A percentile compares a stretch with the other conserved stretches of the same genome.
These are phyloP conservation scores for Podila verticillata DNA, from an alignment of 192 early-diverging fungal genomes.

Conservation along the genomic window DNA sequence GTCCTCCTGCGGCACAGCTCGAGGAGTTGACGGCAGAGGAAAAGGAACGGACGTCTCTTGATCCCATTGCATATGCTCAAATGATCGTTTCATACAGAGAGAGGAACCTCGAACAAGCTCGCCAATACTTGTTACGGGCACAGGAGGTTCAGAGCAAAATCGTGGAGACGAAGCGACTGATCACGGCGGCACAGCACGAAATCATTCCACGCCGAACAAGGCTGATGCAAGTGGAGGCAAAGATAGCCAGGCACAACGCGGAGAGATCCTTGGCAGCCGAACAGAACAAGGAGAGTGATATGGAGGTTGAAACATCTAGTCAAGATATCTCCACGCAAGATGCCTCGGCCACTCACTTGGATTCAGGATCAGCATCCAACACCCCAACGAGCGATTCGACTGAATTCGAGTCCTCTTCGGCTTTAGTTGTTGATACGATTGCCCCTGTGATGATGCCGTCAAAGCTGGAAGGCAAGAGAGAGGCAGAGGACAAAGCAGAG, in stretches of 20 bases:
- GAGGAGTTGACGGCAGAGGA: neutral
- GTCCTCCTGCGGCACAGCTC: neutral
- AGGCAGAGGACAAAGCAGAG: neutral
- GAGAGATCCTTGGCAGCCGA: neutral
- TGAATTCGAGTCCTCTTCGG: too few species aligned
- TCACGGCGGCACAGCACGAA: neutral
- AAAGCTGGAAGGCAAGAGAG: neutral
- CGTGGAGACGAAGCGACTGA: neutral
- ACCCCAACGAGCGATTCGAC: too few species aligned
- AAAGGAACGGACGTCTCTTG: neutral
- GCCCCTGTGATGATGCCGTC: too few species aligned
- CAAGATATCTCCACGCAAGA: too few species aligned
- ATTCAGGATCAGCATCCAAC: too few species aligned
- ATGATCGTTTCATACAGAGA: neutral
- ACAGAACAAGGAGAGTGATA: too few species aligned
- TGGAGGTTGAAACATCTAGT: too few species aligned
- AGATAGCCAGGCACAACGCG: neutral
- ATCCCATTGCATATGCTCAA: slow-evolving; percentile 1
- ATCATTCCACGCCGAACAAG: neutral
- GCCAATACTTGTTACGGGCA: neutral
- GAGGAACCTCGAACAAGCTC: neutral
- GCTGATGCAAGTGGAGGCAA: neutral
- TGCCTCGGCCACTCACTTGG: too few species aligned
- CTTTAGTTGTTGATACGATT: too few species aligned
- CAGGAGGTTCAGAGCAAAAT: neutral